Percentiles rank a stretch among this genome's conserved stretches.
These are phyloP conservation scores for Euphorbia celastroides DNA, from an alignment of 441 rosid genomes.

Conservation along the genomic window DNA sequence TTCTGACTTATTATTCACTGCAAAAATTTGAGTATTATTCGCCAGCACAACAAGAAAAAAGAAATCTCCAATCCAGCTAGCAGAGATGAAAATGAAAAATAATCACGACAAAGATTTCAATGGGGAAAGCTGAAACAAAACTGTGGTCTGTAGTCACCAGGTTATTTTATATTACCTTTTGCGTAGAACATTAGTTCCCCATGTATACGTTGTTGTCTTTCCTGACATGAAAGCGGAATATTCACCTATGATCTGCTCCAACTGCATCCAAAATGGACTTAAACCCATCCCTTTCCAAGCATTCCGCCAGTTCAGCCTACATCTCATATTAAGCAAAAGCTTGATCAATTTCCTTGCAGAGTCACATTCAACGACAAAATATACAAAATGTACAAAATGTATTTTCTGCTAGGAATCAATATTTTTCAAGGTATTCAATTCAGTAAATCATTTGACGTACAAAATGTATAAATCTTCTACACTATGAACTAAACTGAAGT, in stretches of 20 bases:
- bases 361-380: background rate
- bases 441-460: no score
- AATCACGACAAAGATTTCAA: background rate
- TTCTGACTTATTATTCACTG: background rate
- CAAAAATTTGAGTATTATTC: background rate
- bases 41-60: background rate
- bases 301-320: conserved; percentile 75
- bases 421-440: no score
- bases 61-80: background rate
- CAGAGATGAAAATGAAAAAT: background rate
- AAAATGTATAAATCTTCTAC: no score
- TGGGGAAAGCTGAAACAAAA: background rate
- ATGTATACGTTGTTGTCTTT: background rate
- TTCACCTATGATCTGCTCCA: conserved; percentile 74
- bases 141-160: background rate
- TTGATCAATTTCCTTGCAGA: background rate
- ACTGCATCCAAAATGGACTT: conserved; percentile 78
- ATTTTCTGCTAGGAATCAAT: no score
- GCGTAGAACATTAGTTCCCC: background rate
- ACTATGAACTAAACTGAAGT: no score
- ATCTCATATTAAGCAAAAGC: background rate
- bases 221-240: background rate
- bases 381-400: no score
- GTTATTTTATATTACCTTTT: background rate
- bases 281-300: conserved; percentile 90